Evolutionary conservation across 305 asterid species (phyloP).

Genomic region (Solanum chacoense): DNA sequence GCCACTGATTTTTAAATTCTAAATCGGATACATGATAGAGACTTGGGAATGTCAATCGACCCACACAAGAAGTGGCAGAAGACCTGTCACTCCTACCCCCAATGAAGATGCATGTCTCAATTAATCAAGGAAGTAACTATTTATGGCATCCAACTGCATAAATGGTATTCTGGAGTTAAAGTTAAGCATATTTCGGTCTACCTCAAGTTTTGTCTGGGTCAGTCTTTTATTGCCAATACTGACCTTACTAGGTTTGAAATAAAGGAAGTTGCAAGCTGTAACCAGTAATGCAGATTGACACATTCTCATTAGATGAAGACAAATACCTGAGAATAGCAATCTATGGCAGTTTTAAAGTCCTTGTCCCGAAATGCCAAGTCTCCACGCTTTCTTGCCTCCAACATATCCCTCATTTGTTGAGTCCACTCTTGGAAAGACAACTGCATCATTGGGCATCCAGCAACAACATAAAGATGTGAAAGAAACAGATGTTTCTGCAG

Average conservation of each 20-base stretch:
- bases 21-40: neutral
- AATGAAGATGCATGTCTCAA: neutral
- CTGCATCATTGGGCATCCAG: conserved; percentile 24
- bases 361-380: conserved; percentile 94
- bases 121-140: neutral
- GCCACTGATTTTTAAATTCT: neutral
- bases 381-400: conserved; percentile 99
- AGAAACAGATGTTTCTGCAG: neutral
- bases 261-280: neutral
- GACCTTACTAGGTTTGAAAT: neutral
- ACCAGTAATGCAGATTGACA: neutral
- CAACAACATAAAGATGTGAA: conserved; percentile 3
- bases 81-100: neutral
- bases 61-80: neutral
- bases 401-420: conserved; percentile 96
- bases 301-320: neutral
- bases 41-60: neutral
- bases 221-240: neutral
- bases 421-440: conserved; percentile 99
- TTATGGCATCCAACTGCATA: neutral
- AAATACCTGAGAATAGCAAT: conserved; percentile 89
- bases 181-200: neutral
- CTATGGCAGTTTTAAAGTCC: conserved; percentile 83
- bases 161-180: neutral
- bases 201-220: neutral